Evolutionary conservation across 352 stramenopile species (phyloP).

Genomic region (Globisporangium carolinianum): DNA sequence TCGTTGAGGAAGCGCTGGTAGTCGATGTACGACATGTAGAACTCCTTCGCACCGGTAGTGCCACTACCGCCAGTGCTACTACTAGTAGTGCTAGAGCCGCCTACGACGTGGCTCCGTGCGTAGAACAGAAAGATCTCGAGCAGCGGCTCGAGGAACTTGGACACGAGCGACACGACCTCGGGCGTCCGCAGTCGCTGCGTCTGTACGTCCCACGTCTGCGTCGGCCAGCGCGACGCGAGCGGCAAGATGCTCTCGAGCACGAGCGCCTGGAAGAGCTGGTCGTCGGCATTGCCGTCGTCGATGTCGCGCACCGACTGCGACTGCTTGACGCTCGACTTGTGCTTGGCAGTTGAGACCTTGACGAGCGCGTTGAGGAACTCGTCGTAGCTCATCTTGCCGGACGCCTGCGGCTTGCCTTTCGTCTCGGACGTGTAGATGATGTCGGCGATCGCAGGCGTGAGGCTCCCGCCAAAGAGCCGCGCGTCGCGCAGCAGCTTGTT

Average conservation of each 20-base stretch:
- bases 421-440: conserved; percentile 80
- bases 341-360: conserved; percentile 42
- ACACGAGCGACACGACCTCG: conserved; percentile 54
- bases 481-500: conserved; percentile 61
- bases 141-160: conserved; percentile 59
- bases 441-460: conserved; percentile 65
- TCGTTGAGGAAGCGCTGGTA: conserved; percentile 74
- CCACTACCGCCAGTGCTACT: too few species aligned
- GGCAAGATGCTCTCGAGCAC: conserved; percentile 57
- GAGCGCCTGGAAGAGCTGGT: conserved; percentile 46
- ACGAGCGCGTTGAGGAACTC: conserved; percentile 75
- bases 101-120: conserved; percentile 43
- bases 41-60: conserved; percentile 36
- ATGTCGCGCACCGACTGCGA: conserved; percentile 8
- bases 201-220: conserved; percentile 37
- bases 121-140: conserved; percentile 79
- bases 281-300: conserved; percentile 34
- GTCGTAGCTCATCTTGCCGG: conserved; percentile 69
- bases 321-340: conserved; percentile 22
- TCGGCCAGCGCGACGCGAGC: conserved; percentile 48
- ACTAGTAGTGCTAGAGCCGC: conserved; percentile 2
- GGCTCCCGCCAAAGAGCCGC: conserved; percentile 30
- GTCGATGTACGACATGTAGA: conserved; percentile 64
- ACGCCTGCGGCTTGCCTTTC: conserved; percentile 50
- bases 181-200: conserved; percentile 34